Conservation (phyloP, 2,329 filamentous ascomycete genomes). For the Aspergillus viridinutans region DNA sequence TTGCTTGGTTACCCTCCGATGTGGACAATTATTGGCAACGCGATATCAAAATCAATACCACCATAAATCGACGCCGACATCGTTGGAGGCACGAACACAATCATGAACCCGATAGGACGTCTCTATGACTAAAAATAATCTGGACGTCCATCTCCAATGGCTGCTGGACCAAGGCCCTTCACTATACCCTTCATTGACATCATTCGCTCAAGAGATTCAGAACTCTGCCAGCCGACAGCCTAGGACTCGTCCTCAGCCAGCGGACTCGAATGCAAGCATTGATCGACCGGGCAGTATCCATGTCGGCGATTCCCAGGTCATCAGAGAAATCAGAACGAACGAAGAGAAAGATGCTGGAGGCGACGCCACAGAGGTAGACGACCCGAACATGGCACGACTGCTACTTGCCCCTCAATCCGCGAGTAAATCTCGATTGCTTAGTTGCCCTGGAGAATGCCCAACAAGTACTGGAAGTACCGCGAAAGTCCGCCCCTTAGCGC, state of each 20-base stretch:
- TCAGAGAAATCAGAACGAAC: slow-evolving; percentile 6
- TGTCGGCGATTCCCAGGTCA: slow-evolving; percentile 10
- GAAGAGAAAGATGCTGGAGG: slow-evolving; percentile 17
- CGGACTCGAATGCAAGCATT: slow-evolving; percentile 3
- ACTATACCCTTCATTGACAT: slow-evolving; percentile 28
- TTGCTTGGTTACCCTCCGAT: background rate
- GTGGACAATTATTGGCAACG: background rate
- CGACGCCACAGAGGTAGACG: slow-evolving; percentile 18
- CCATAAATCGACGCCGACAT: background rate
- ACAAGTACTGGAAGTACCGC: slow-evolving; percentile 17
- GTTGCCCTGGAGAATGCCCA: slow-evolving; percentile 20
- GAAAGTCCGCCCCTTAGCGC: slow-evolving; percentile 13
- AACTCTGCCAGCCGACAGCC: slow-evolving; percentile 6
- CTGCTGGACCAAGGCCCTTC: slow-evolving; percentile 40
- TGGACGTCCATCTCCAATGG: slow-evolving; percentile 45
- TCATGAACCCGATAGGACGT: slow-evolving; percentile 25
- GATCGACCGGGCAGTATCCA: slow-evolving; percentile 4
- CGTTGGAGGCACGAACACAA: slow-evolving; percentile 11
- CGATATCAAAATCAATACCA: background rate
- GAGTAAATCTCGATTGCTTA: slow-evolving; percentile 39
- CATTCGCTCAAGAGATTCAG: slow-evolving; percentile 23
- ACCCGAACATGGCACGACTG: slow-evolving; percentile 42
- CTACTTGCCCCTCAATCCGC: slow-evolving; percentile 38
- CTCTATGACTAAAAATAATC: slow-evolving; percentile 49
- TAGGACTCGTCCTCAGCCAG: background rate